Percentiles rank a stretch among this genome's conserved stretches.
Evolutionary conservation across 2,329 filamentous ascomycete genomes (phyloP).

Genomic region (Colletotrichum abscissum): DNA sequence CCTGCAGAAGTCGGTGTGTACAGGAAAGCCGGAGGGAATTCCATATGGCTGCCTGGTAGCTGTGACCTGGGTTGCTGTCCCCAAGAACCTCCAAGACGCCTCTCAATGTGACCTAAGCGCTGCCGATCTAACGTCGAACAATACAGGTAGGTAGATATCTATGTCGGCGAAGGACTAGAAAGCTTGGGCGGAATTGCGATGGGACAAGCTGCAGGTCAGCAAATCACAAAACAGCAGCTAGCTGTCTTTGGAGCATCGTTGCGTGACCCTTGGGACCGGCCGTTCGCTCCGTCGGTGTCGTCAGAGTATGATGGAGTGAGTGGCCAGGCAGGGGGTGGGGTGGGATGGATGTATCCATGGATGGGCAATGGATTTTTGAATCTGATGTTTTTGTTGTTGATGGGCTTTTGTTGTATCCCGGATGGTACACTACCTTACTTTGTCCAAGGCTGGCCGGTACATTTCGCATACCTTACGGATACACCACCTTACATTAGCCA

Average conservation of each 20-base stretch:
- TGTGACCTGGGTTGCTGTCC: background rate
- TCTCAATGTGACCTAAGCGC: background rate
- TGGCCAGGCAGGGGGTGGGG: background rate
- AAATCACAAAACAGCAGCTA: constrained; percentile 1
- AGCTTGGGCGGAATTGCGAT: background rate
- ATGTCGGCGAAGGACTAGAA: constrained; percentile 13
- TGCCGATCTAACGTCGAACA: constrained; percentile 2
- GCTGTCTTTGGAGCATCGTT: constrained; percentile 8
- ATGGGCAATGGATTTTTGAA: background rate
- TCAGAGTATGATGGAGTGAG: background rate
- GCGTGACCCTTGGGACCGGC: background rate
- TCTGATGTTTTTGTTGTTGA: background rate
- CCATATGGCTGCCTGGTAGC: background rate
- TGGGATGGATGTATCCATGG: background rate
- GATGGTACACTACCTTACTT: background rate
- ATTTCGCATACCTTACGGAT: no score
- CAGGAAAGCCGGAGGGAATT: background rate
- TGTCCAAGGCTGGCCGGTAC: no score
- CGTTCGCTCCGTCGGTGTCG: constrained; percentile 15
- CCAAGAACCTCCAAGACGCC: no score
- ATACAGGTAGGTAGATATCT: background rate
- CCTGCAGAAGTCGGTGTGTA: constrained; percentile 14
- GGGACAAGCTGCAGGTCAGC: background rate
- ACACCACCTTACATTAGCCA: background rate
- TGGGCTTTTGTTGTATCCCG: background rate